Conservation (phyloP, 257 asterid species). For the Solanum verrucosum region DNA sequence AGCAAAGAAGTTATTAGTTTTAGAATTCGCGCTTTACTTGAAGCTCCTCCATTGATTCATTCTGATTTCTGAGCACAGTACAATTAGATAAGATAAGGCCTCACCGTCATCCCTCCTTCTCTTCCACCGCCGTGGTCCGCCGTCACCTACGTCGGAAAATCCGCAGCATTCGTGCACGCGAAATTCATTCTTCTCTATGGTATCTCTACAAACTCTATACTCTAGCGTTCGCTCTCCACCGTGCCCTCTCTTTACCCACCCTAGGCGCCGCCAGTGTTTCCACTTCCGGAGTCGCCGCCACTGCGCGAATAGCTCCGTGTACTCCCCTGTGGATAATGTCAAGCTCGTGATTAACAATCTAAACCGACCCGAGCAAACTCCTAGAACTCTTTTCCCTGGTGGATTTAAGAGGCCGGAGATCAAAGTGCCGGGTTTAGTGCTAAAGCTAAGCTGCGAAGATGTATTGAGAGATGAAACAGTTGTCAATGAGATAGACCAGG, state of each 20-base stretch:
- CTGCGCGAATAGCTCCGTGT: conserved; percentile 1
- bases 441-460: conserved; percentile 49
- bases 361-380: conserved; percentile 29
- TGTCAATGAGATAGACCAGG: conserved; percentile 48
- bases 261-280: background rate
- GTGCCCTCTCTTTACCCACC: background rate
- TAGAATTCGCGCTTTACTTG: conserved; percentile 2
- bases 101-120: background rate
- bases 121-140: background rate
- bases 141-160: background rate
- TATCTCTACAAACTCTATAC: background rate
- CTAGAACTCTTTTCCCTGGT: conserved; percentile 73
- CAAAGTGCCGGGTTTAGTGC: conserved; percentile 60
- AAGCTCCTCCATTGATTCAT: background rate
- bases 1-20: background rate
- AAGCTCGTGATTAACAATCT: conserved; percentile 24
- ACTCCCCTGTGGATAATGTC: background rate
- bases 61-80: background rate
- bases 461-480: conserved; percentile 33
- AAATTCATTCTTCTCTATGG: background rate
- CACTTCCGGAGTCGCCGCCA: conserved; percentile 4
- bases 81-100: background rate
- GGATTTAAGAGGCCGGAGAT: conserved; percentile 96
- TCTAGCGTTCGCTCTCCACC: background rate
- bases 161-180: background rate